These are phyloP conservation scores for Geotrichum cucujoidarum DNA, from an alignment of 1,139 yeast genomes.

Conservation along the genomic window DNA sequence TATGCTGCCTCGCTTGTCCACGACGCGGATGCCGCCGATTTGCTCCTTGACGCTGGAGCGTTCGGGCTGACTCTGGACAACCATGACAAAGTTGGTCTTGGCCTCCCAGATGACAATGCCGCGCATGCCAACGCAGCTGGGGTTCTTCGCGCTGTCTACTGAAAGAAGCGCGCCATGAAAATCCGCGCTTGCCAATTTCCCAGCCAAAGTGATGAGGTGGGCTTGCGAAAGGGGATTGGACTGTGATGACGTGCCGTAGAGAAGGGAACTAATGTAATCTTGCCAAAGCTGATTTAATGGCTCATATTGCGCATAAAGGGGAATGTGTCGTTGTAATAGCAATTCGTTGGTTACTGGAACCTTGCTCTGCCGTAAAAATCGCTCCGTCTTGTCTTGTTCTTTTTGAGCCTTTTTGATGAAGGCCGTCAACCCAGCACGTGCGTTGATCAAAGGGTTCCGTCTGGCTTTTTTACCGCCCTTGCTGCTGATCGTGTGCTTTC, in stretches of 20 bases:
- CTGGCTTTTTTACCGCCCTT: slow-evolving; percentile 3
- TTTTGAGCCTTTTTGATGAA: slow-evolving; percentile 18
- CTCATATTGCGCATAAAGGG: slow-evolving; percentile 50
- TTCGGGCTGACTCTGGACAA: slow-evolving; percentile 46
- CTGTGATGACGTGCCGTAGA: slow-evolving; percentile 29
- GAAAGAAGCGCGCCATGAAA: slow-evolving; percentile 69
- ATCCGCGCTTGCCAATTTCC: slow-evolving; percentile 71
- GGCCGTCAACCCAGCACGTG: slow-evolving; percentile 19
- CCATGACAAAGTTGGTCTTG: slow-evolving; percentile 65
- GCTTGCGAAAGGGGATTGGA: slow-evolving; percentile 20
- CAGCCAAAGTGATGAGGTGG: slow-evolving; percentile 23
- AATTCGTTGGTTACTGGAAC: slow-evolving; percentile 1
- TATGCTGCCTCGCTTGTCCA: slow-evolving; percentile 55
- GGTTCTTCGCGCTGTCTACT: slow-evolving; percentile 56
- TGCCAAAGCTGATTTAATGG: slow-evolving; percentile 59
- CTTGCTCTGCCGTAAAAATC: background rate
- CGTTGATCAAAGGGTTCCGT: slow-evolving; percentile 2
- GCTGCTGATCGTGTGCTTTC: slow-evolving; percentile 19
- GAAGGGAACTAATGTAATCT: slow-evolving; percentile 51
- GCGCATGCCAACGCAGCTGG: slow-evolving; percentile 53
- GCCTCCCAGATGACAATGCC: slow-evolving; percentile 91
- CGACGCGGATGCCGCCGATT: slow-evolving; percentile 24
- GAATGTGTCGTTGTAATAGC: slow-evolving; percentile 36
- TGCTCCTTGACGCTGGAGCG: slow-evolving; percentile 32
- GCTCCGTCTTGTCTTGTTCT: slow-evolving; percentile 9